Evolutionary conservation across 2,329 filamentous ascomycete genomes (phyloP).

Genomic region (Neocatenulostroma microsporum): DNA sequence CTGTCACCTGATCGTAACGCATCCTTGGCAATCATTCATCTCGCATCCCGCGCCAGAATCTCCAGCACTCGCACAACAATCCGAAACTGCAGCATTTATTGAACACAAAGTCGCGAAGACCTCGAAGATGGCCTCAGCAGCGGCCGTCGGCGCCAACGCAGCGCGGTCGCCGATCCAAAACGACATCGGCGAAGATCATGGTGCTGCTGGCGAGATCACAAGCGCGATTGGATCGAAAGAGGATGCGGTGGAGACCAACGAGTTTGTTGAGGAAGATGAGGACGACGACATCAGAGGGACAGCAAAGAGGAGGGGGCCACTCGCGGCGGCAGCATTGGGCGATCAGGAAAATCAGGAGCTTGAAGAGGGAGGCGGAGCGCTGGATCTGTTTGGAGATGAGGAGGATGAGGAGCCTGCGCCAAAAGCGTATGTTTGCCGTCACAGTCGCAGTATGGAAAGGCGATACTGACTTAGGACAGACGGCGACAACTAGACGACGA

Average conservation of each 20-base stretch:
- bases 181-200: conserved; percentile 25
- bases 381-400: conserved; percentile 41
- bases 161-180: conserved; percentile 18
- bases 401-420: conserved; percentile 24
- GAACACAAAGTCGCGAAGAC: too few species aligned
- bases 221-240: conserved; percentile 25
- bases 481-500: conserved; percentile 48
- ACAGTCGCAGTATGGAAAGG: not conserved
- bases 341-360: conserved; percentile 18
- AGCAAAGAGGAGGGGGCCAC: conserved; percentile 1
- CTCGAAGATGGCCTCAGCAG: conserved; percentile 31
- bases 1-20: too few species aligned
- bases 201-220: conserved; percentile 19
- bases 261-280: conserved; percentile 22
- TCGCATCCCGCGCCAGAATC: too few species aligned
- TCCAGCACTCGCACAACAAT: too few species aligned
- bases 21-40: too few species aligned
- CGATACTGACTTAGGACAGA: conserved; percentile 7
- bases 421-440: conserved; percentile 22
- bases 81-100: too few species aligned
- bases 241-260: conserved; percentile 13
- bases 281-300: conserved; percentile 14
- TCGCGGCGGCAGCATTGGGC: not conserved
- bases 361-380: too few species aligned
- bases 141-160: conserved; percentile 26